Conservation (phyloP, 306 rosid genomes). For the Glycine latifolia region DNA sequence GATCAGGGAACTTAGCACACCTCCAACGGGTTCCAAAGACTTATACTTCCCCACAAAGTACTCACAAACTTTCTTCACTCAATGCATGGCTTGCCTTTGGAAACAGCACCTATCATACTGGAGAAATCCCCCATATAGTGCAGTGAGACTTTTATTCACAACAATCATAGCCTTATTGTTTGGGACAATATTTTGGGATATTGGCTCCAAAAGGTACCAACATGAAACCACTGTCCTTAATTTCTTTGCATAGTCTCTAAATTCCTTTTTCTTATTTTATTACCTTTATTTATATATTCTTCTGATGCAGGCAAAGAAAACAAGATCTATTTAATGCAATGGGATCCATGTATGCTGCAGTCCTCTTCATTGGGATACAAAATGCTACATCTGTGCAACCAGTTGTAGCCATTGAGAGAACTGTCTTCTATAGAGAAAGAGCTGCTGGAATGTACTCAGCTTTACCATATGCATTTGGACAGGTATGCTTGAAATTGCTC, state of each 20-base stretch:
- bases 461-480: constrained; percentile 87
- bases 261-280: not conserved
- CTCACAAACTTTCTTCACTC: constrained; percentile 71
- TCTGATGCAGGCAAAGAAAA: constrained; percentile 59
- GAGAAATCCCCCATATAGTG: constrained; percentile 85
- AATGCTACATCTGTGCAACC: constrained; percentile 80
- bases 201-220: constrained; percentile 80
- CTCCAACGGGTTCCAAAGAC: constrained; percentile 73
- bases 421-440: constrained; percentile 87
- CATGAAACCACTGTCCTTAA: not conserved
- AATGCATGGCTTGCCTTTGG: constrained; percentile 89
- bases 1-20: constrained; percentile 70
- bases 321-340: constrained; percentile 88
- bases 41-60: constrained; percentile 71
- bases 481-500: constrained; percentile 53
- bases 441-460: constrained; percentile 95
- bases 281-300: constrained; percentile 18
- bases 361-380: constrained; percentile 76
- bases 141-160: constrained; percentile 81
- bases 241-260: not conserved
- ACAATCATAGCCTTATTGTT: constrained; percentile 72
- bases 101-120: constrained; percentile 86
- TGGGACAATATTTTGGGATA: constrained; percentile 87
- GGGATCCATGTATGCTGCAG: constrained; percentile 88
- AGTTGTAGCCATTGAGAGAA: constrained; percentile 85